Evolutionary conservation across 805 yeast species (phyloP), one percentile per base, ranked within the genome.

Genomic region (Metschnikowia santaceciliae): DNA sequence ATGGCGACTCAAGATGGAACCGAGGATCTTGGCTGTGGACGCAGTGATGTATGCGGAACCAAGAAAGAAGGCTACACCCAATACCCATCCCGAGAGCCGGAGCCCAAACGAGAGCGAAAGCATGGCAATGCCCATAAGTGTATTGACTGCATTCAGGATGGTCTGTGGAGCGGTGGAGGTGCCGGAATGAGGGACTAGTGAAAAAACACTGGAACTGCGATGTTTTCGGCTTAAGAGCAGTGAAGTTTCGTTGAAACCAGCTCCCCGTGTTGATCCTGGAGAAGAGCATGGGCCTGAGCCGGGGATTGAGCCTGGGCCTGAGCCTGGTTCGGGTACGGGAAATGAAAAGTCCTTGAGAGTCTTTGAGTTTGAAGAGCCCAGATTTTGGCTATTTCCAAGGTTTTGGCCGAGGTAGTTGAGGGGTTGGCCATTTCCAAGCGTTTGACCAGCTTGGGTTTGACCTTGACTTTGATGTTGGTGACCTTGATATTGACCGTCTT

Each of bases 1-100:
- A 68, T 90, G 94, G 0, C 90, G 84, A 54, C 85, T 90, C 77
- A 90, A 77, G 56, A 96, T 83, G 52, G 79, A 76, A 13, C 92
- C 84, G 56, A 84, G 63, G 15, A 82, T 59, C 36, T 76, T 70
- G 1, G 87, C 87, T 0, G 88, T 79, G 54, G 71, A 66, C 51
- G 74, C 70, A 0, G 88, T 81, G 3, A 72, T 58, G n/a, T 76
- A 44, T 0, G 84, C 83, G 50, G 81, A 75, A 1, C 65, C 50
- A 0, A 72, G 43, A 19, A 84, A 59, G 6, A 77, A 57, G 0
- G 74, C 20, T 0, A 75, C 49, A 0, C 88, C 88, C 8, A 69
- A 50, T 2, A 81, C 58, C 85, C 90, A 82, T 3, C 95, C 95
- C 1, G 90, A 76, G 42, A 82, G 74, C 55, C 74, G 77, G 49